Percentiles rank a stretch among this genome's conserved stretches.
Conservation (phyloP, 106 monocot species). For the Platanthera guangdongensis region DNA sequence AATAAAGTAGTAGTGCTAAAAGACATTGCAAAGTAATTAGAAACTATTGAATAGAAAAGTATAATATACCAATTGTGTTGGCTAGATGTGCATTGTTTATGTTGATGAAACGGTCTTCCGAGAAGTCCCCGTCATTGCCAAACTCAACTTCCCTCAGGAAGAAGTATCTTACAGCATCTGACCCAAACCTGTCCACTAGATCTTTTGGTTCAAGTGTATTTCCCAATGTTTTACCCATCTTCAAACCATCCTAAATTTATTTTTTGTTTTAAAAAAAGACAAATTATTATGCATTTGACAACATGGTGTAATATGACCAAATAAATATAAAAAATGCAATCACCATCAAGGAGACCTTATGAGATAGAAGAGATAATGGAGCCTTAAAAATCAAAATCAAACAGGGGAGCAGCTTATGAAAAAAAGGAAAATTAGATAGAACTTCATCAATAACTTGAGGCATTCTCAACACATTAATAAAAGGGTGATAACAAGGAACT, state of each 20-base stretch:
- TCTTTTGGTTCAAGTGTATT: slow-evolving; percentile 96
- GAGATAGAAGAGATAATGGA: not conserved
- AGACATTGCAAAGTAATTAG: slow-evolving; percentile 1
- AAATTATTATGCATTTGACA: slow-evolving; percentile 27
- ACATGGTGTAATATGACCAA: not conserved
- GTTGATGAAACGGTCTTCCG: slow-evolving; percentile 88
- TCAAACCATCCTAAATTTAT: slow-evolving; percentile 92
- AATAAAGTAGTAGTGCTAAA: not conserved
- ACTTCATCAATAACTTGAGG: not conserved
- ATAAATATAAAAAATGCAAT: not conserved
- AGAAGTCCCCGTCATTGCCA: slow-evolving; percentile 95
- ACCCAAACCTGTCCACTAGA: slow-evolving; percentile 78
- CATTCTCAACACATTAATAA: not conserved
- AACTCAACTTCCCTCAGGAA: slow-evolving; percentile 97
- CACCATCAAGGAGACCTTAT: not conserved
- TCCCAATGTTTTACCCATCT: slow-evolving; percentile 98
- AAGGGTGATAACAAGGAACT: not conserved
- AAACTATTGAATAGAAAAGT: slow-evolving; percentile 1
- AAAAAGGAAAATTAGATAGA: not conserved
- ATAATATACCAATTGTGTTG: slow-evolving; percentile 71
- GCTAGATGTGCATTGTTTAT: slow-evolving; percentile 96
- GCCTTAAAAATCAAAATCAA: not conserved
- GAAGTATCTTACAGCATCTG: slow-evolving; percentile 93
- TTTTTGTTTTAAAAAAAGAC: slow-evolving; percentile 47
- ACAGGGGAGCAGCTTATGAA: too few species aligned